These are phyloP conservation scores for Jatropha podagrica DNA, from an alignment of 441 rosid species.

Conservation along the genomic window DNA sequence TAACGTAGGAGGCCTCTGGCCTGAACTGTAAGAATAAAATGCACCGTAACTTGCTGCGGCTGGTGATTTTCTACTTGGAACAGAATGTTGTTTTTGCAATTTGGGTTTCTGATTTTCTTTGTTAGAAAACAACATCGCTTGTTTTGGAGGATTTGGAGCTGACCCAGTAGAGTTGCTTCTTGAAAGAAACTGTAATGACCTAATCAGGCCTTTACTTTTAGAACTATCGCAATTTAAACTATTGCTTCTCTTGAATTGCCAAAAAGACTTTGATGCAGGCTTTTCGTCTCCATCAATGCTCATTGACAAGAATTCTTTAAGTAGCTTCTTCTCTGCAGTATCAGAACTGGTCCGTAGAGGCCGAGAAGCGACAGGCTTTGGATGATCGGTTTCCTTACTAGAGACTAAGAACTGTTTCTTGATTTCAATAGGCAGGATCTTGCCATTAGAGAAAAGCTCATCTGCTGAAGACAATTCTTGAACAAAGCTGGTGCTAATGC, in stretches of 20 bases:
- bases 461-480: slow-evolving; percentile 76
- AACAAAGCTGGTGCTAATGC: slow-evolving; percentile 42
- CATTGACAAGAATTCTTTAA: slow-evolving; percentile 62
- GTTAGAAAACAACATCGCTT: slow-evolving; percentile 24
- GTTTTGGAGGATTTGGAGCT: slow-evolving; percentile 58
- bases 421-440: slow-evolving; percentile 67
- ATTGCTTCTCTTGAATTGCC: slow-evolving; percentile 82
- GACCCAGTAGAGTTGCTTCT: slow-evolving; percentile 93
- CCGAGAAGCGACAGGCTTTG: slow-evolving; percentile 20
- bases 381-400: background rate
- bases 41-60: slow-evolving; percentile 27
- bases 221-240: slow-evolving; percentile 61
- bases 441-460: slow-evolving; percentile 86
- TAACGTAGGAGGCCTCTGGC: slow-evolving; percentile 37
- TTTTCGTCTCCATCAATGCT: slow-evolving; percentile 42
- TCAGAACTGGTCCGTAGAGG: background rate
- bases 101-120: slow-evolving; percentile 46
- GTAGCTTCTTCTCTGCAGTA: slow-evolving; percentile 53
- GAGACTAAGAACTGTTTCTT: slow-evolving; percentile 35
- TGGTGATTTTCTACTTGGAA: slow-evolving; percentile 37
- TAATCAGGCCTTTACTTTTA: slow-evolving; percentile 53
- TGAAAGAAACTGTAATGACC: slow-evolving; percentile 64
- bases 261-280: slow-evolving; percentile 44
- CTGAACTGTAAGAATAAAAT: slow-evolving; percentile 33
- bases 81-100: slow-evolving; percentile 51